Conservation (phyloP, 139 green algal genomes). For the Tetraselmis chui region DNA sequence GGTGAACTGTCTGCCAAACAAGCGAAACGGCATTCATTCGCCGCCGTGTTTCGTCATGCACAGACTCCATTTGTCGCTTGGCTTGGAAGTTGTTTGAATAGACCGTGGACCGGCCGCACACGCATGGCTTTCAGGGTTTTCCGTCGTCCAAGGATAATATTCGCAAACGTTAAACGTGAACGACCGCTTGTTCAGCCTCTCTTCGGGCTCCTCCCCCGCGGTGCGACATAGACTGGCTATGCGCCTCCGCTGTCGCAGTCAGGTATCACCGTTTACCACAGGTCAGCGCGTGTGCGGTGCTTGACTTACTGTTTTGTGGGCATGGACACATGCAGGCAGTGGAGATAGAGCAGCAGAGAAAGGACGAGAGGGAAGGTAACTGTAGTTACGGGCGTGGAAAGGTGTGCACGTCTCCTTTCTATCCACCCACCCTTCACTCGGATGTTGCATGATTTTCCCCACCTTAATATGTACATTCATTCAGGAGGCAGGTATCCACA, state of each 20-base stretch:
- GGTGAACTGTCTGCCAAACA: not conserved
- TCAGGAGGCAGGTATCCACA: not conserved
- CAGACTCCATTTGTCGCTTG: too few species aligned
- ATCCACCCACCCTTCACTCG: too few species aligned
- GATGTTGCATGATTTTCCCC: too few species aligned
- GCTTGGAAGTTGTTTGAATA: not conserved
- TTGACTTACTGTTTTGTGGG: too few species aligned
- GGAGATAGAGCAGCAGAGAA: not conserved
- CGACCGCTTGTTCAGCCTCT: slow-evolving; percentile 8
- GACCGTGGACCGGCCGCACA: not conserved
- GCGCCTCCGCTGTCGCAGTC: too few species aligned
- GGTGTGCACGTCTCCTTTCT: too few species aligned
- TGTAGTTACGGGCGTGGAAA: not conserved
- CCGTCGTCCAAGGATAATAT: slow-evolving; percentile 12
- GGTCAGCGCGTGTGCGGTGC: too few species aligned
- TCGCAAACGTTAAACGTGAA: slow-evolving; percentile 8
- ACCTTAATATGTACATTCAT: not conserved
- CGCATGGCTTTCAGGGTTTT: slow-evolving; percentile 10
- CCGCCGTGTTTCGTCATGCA: not conserved
- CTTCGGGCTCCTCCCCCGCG: slow-evolving; percentile 1
- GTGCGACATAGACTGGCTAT: too few species aligned
- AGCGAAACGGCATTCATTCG: not conserved
- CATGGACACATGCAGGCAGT: not conserved
- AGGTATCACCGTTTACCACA: too few species aligned
- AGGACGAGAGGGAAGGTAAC: not conserved